Evolutionary conservation across 257 asterid species (phyloP).

Genomic region (Oldenlandia corymbosa): DNA sequence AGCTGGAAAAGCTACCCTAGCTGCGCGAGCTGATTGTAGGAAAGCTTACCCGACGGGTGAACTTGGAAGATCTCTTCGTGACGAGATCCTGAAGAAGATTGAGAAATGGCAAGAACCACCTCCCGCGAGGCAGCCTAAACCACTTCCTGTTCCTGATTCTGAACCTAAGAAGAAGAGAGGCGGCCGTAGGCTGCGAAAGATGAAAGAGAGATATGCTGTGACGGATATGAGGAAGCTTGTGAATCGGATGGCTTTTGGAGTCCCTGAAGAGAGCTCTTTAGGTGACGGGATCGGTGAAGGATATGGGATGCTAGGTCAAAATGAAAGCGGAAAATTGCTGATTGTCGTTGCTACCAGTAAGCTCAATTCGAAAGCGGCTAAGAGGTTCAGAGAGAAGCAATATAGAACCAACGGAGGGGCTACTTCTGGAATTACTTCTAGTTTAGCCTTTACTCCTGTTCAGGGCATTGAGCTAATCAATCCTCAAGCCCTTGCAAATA

Average conservation of each 20-base stretch:
- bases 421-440: conserved; percentile 92
- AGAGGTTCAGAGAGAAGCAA: conserved; percentile 75
- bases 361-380: conserved; percentile 86
- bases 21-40: conserved; percentile 89
- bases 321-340: conserved; percentile 92
- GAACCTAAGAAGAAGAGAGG: conserved; percentile 98
- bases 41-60: conserved; percentile 83
- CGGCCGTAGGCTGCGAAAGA: conserved; percentile 89
- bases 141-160: conserved; percentile 98
- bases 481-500: conserved; percentile 70
- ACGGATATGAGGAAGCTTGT: conserved; percentile 97
- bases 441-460: conserved; percentile 96
- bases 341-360: conserved; percentile 70
- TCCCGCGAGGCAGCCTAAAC: conserved; percentile 96
- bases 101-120: conserved; percentile 99
- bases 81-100: conserved; percentile 76
- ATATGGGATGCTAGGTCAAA: conserved; percentile 98
- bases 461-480: conserved; percentile 97
- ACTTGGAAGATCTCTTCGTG: conserved; percentile 66
- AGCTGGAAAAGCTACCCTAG: conserved; percentile 92
- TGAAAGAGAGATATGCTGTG: conserved; percentile 96
- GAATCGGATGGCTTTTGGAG: conserved; percentile 90
- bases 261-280: conserved; percentile 96
- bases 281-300: conserved; percentile 99
- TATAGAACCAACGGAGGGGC: conserved; percentile 72